These are phyloP conservation scores for Boletus bicolor DNA, from an alignment of 768 basidiomycete genomes.

Conservation along the genomic window DNA sequence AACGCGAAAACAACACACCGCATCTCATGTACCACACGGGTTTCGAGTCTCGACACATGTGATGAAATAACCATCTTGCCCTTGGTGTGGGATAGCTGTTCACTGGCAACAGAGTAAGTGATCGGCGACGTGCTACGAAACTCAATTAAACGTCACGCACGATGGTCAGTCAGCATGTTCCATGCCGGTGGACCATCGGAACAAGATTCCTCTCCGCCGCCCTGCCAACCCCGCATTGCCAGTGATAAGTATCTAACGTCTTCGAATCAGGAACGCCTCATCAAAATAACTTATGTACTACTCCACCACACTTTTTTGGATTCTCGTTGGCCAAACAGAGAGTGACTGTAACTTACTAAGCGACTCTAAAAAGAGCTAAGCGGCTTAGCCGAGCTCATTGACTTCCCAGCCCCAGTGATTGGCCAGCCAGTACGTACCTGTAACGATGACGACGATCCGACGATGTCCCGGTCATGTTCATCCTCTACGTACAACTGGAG, in stretches of 20 bases:
- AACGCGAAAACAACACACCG: neutral
- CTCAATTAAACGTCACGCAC: neutral
- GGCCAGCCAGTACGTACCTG: no score
- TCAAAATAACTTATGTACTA: no score
- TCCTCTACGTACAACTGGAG: no score
- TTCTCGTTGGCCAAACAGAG: no score
- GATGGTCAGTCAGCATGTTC: neutral
- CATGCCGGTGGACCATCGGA: neutral
- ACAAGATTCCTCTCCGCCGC: neutral
- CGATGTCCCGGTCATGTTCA: neutral
- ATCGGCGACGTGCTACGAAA: neutral
- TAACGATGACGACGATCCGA: neutral
- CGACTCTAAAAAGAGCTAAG: no score
- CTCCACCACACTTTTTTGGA: no score
- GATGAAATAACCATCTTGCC: neutral
- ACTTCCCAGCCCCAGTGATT: no score
- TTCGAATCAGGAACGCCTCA: no score
- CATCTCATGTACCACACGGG: neutral
- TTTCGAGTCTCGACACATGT: neutral
- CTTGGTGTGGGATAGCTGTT: neutral
- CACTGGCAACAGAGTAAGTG: neutral
- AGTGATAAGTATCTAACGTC: no score
- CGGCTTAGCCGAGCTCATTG: no score
- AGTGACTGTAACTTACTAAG: no score
- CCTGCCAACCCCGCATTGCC: neutral